Base-by-base conservation (phyloP, 345 rosid genomes). In the Kandelia obovata region DNA sequence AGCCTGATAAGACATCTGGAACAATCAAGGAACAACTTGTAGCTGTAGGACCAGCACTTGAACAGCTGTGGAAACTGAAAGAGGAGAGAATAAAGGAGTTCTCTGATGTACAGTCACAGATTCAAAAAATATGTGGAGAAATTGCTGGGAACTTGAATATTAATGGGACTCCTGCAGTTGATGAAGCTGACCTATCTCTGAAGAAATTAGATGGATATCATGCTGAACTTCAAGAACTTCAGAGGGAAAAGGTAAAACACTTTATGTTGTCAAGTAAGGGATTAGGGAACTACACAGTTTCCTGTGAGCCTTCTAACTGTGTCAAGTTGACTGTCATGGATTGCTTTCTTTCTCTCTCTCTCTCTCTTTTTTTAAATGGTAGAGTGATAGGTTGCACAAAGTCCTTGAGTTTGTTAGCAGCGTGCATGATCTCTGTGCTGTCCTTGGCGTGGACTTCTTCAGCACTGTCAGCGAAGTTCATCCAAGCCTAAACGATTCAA, bases 1-100 rank as follows among this genome's bases (percentile, higher is more conserved):
- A 94, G 96, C 96, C 96, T 7, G 97, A 90, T 55, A 83, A 78
- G 77, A 67, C 85, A 56, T 82, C 86, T 0, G 96, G 93, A 78
- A 95, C 99, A 55, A 95, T 92, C 85, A 95, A 92, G 84, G 92
- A 95, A 70, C 99, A 95, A 68, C 96, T 92, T 62, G 91, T 86
- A 20, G 92, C 96, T 46, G 92, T 95, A 78, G 96, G 93, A 67
- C 99, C 99, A 3, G 89, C 73, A 6, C 96, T 95, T 58, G 93
- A 92, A 65, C 92, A 87, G 78, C 87, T 95, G 70, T 88, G 90
- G 89, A 86, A 88, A 77, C 97, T 86, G 83, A 92, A 92, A 79
- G 96, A 90, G 63, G 92, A 90, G 83, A 89, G 99, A 68, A 85
- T 90, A 10, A 72, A 74, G 71, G 87, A 89, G 74, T 88, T 95